Base-by-base conservation (phyloP, 768 basidiomycete genomes). In the Hygrocybe punicea region DNA sequence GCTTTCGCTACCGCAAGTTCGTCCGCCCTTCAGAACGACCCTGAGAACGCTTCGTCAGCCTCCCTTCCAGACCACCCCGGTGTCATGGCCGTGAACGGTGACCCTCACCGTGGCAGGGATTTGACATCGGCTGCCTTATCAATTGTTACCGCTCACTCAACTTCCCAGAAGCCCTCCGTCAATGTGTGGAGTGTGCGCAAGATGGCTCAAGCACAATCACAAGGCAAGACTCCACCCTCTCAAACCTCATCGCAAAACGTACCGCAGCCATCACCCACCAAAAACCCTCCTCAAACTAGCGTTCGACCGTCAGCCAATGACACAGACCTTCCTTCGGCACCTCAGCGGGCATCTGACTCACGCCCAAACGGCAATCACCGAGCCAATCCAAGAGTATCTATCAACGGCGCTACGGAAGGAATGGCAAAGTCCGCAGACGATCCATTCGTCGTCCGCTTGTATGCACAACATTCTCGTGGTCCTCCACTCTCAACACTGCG, bases 361-460 rank as follows among this genome's bases (percentile, higher is more conserved):
- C 48, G 48, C 14, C 53, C 4, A 47, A 56, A 56, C 14, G 35
- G 44, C 36, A 39, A n/a, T 19, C 51, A 36, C 9, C 8, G 17
- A 9, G 29, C 13, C 11, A 17, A 52, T n/a, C 10, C 17, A 3
- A 36, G 17, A 39, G n/a, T 23, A 24, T 14, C 51, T 19, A 14
- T 39, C 51, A 52, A 36, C 36, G 51, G 36, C 19, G 5, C 37
- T 7, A 21, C 11, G 10, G 11, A 33, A 17, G 17, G 21, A 10
- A 16, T 34, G 17, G 7, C 14, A 7, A 35, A 52, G 8, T 34
- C 14, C 24, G 50, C 24, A 16, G 56, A 60, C 23, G 59, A 60
- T 50, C 59, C 59, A 17, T 60, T 81, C 58, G 68, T 81, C 51
- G 73, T 82, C 21, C 74, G 74, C 17, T 58, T 73, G 11, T 69